Base-by-base conservation (phyloP, 2,329 filamentous ascomycete species). In the Ceratocystis cacaofunesta region DNA sequence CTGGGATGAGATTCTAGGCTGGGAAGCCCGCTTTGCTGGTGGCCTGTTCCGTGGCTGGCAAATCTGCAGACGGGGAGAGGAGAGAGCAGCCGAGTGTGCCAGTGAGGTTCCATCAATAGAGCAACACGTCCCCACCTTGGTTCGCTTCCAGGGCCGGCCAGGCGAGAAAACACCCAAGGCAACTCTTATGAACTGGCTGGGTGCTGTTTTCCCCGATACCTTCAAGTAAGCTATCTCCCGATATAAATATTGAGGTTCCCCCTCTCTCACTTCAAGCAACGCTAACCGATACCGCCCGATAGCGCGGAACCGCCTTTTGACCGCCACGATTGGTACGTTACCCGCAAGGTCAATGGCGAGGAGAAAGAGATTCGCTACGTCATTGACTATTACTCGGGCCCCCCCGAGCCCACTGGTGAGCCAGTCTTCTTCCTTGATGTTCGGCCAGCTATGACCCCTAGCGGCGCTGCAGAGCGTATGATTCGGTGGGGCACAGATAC, bases 381-480 rank as follows among this genome's bases (percentile, higher is more conserved):
- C 65, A 99, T 99, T 73, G 94, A 99, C 75, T 97, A 96, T 76
- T 97, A 97, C 75, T 87, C 88, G 43, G 92, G 86, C 5, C 85
- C 86, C 28, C 87, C 88, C 1, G 90, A 95, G 72, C 84, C 87
- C 1, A 89, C 84, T 0, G 94, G 92, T 41, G 90, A 96, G 73
- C 92, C 94, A 2, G 91, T 97, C 5, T 99, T 99, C 78, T 96
- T 86, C 74, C 83, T 99, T 65, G 94, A 99, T 73, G 94, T 99
- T 22, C 83, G 94, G 69, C 94, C 94, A 1, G 94, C 94, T 2
- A 77, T 96, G 52, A 90, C 89, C 0, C 91, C 91, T 2, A 86
- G 83, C 0, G 87, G 87, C 30, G 88, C 90, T 0, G 84, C 86
- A 2, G 94, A 97, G 78, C 82, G 94, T 63, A 76, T 91, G 68